Base-by-base conservation (phyloP, 306 rosid genomes). In the Gastrolobium bilobum region DNA sequence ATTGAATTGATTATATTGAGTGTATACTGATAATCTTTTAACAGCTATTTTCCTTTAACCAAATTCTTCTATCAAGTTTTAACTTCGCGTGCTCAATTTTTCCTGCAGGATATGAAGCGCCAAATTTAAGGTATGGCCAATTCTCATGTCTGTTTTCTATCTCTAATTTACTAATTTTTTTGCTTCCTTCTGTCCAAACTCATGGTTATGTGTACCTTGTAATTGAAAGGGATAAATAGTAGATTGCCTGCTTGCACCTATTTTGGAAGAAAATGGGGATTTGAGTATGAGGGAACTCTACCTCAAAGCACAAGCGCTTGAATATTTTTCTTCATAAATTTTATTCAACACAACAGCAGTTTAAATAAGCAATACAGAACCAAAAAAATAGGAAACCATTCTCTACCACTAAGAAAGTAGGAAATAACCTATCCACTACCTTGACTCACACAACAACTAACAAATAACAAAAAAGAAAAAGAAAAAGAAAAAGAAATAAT, bases 71-170 rank as follows among this genome's bases (percentile, higher is more conserved):
- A 20, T 20, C 26, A 20, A 0, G 26, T 20, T 46, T 54, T 76
- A 75, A 85, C 39, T 42, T 67, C 20, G 38, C 29, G 9, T 38
- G 58, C 50, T 52, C 43, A 7, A 44, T 33, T 83, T 79, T n/a
- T 77, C 56, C 40, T 89, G 74, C 91, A 91, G 94, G 98, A 39
- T 88, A 82, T 86, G 92, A 93, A 81, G 93, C 97, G 2, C 98
- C 98, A 62, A 88, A 82, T 64, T 82, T 91, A 82, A 93, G 97
- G 94, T 93, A 83, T 50, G 72, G 29, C 54, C 35, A 44, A 39
- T 33, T 61, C n/a, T 10, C 29, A 4, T 44, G 9, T 31, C 54
- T 37, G 53, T 64, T 73, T 52, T 44, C 29, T 76, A 3, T 31
- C 34, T 30, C 58, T 31, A 15, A 13, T 66, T 81, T 37, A 4